Evolutionary conservation across 306 rosid genomes (phyloP), one percentile per base, ranked within the genome.

Genomic region (Bauhinia variegata): DNA sequence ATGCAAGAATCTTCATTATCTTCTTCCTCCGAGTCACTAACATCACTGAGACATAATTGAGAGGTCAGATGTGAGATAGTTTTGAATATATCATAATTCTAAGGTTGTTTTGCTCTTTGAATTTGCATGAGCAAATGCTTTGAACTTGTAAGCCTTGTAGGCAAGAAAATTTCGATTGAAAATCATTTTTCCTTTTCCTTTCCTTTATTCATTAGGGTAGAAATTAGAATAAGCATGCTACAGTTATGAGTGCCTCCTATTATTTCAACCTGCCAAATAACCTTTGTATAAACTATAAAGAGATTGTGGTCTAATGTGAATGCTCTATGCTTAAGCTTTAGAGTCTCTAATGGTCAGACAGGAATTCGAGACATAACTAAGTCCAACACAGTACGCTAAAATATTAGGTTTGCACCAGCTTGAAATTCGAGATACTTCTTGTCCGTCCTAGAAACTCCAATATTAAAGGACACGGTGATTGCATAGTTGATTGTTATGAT

Each of bases 1-100:
- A 87, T 83, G 77, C 96, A 89, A 79, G 93, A 77, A 83, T 89
- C 96, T 6, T 73, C 33, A 48, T 87, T 91, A 36, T 87, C 93
- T 34, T 81, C 96, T 6, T 85, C 93, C 39, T 89, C 96, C 31
- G 93, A 87, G 74, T 87, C 93, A 17, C 96, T 87, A 52, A 73
- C 79, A 42, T 87, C 96, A 46, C 96, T 89, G 93, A 85, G 42
- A 75, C 55, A 84, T 36, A 75, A 68, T 65, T 57, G 65, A 37
- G 65, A 79, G 60, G 64, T 47, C 17, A 47, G 70, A 68, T 41
- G 52, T 53, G 18, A 82, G 71, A 66, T 3, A 46, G 46, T 53
- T 23, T 18, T 41, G 48, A 72, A 46, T 42, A 75, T 62, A 52
- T 38, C 19, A 58, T 15, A 54, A 5, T 41, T 43, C 39, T 34